Conservation (phyloP, 305 asterid species). For the Plantago coronopus region DNA sequence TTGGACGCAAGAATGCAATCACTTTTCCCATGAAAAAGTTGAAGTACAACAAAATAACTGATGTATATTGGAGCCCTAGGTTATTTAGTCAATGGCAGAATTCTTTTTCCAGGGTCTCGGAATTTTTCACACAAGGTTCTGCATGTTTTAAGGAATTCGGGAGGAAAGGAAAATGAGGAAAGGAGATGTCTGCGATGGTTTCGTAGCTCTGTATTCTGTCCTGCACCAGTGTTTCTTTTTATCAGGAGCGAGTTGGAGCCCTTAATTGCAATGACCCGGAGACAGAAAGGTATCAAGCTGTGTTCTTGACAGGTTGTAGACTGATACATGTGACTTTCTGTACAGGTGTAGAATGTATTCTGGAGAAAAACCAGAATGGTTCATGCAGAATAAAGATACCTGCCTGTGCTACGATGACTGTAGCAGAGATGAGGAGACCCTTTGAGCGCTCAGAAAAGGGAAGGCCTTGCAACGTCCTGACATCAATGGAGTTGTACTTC, state of each 20-base stretch:
- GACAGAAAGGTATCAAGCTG: conserved; percentile 51
- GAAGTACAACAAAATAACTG: too few relatives aligned
- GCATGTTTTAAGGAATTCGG: too few relatives aligned
- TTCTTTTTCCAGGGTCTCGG: too few relatives aligned
- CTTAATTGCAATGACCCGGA: conserved; percentile 45
- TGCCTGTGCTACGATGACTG: conserved; percentile 51
- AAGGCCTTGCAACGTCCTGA: conserved; percentile 39
- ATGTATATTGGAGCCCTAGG: too few relatives aligned
- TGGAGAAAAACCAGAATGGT: conserved; percentile 40
- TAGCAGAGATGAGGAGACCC: conserved; percentile 55
- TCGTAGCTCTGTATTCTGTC: conserved; percentile 71
- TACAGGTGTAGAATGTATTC: conserved; percentile 54
- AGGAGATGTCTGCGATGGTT: conserved; percentile 59
- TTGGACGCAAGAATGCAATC: too few relatives aligned
- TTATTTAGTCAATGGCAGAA: too few relatives aligned
- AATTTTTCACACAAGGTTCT: too few relatives aligned
- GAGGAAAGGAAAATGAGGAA: too few relatives aligned
- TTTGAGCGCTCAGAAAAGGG: conserved; percentile 58
- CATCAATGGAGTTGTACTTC: conserved; percentile 47
- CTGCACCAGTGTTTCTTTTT: conserved; percentile 60
- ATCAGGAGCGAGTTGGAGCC: conserved; percentile 44
- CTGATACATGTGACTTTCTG: conserved; percentile 3
- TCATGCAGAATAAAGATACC: conserved; percentile 50
- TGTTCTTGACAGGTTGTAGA: background rate
- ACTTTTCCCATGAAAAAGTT: too few relatives aligned